phyloP scores from a whole-genome alignment of 2,329 filamentous ascomycete species.

The Pyricularia sp. region DNA sequence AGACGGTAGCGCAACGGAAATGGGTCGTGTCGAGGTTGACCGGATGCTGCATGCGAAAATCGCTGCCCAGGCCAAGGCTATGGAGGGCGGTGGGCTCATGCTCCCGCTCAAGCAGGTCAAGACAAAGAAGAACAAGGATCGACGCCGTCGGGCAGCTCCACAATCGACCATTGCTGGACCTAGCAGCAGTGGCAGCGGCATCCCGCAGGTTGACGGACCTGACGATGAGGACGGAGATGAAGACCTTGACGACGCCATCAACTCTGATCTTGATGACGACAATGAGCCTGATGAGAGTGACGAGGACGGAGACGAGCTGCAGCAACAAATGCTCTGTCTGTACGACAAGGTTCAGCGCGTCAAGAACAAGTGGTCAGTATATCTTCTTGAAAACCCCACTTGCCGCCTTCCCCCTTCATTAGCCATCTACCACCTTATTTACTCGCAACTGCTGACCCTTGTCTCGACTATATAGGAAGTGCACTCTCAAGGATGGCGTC shows the following conservation, averaged over 20 bases:
- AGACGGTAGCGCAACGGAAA: slow-evolving; percentile 39
- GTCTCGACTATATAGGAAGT: slow-evolving; percentile 55
- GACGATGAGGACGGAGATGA: slow-evolving; percentile 49
- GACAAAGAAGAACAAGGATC: slow-evolving; percentile 19
- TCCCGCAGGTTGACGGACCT: slow-evolving; percentile 45
- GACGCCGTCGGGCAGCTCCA: slow-evolving; percentile 11
- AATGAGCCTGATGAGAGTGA: slow-evolving; percentile 75
- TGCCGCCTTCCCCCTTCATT: slow-evolving; percentile 6
- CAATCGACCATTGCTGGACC: not conserved
- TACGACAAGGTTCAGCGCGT: slow-evolving; percentile 98
- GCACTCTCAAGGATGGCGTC: slow-evolving; percentile 91
- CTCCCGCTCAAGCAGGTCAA: slow-evolving; percentile 48
- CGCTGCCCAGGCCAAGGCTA: slow-evolving; percentile 48
- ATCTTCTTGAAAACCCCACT: not conserved
- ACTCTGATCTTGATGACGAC: slow-evolving; percentile 94
- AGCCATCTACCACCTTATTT: not conserved
- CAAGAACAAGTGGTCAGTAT: slow-evolving; percentile 83
- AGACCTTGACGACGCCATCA: slow-evolving; percentile 71
- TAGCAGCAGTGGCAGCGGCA: slow-evolving; percentile 16
- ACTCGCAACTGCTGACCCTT: not conserved
- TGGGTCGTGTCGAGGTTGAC: slow-evolving; percentile 53
- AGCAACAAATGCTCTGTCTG: slow-evolving; percentile 94
- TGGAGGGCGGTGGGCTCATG: slow-evolving; percentile 68
- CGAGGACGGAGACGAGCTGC: slow-evolving; percentile 71
- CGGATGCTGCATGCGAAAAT: slow-evolving; percentile 56